Evolutionary conservation across 169 alveolate genomes (phyloP).

Genomic region (Plasmodium yoelii): DNA sequence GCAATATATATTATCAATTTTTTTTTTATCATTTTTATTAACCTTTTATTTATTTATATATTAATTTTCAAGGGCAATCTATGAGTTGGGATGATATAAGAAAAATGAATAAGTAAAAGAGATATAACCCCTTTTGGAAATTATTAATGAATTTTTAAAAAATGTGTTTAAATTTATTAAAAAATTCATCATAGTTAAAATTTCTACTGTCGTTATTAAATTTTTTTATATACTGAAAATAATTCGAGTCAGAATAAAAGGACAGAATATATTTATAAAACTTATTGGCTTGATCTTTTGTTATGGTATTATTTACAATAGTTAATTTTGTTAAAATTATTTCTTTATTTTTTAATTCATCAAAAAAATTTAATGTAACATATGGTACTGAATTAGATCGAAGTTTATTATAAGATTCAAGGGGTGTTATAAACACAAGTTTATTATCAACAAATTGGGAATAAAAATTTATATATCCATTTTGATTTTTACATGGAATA

Average conservation of each 20-base stretch:
- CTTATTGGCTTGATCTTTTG: slow-evolving; percentile 64
- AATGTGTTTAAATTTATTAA: slow-evolving; percentile 37
- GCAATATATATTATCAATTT: neutral
- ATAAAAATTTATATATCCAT: slow-evolving; percentile 64
- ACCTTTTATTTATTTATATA: too few species aligned
- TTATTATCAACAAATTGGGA: slow-evolving; percentile 56
- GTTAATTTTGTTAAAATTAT: slow-evolving; percentile 50
- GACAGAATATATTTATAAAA: slow-evolving; percentile 42
- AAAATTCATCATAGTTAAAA: slow-evolving; percentile 39
- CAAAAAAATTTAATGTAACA: slow-evolving; percentile 66
- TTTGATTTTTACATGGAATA: slow-evolving; percentile 55
- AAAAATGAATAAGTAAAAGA: slow-evolving; percentile 27
- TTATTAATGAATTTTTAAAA: slow-evolving; percentile 18
- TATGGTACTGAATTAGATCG: slow-evolving; percentile 48
- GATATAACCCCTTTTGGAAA: neutral
- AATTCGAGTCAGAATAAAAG: slow-evolving; percentile 63
- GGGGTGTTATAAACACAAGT: slow-evolving; percentile 44
- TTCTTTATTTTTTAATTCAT: slow-evolving; percentile 61
- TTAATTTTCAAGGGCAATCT: slow-evolving; percentile 17
- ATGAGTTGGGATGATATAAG: slow-evolving; percentile 74
- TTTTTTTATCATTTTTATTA: neutral
- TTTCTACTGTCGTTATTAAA: slow-evolving; percentile 71
- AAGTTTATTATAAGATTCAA: slow-evolving; percentile 33
- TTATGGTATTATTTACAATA: slow-evolving; percentile 28
- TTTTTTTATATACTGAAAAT: slow-evolving; percentile 50